Evolutionary conservation across 257 asterid genomes (phyloP), one percentile per base, ranked within the genome.

Genomic region (Fraxinus americana): DNA sequence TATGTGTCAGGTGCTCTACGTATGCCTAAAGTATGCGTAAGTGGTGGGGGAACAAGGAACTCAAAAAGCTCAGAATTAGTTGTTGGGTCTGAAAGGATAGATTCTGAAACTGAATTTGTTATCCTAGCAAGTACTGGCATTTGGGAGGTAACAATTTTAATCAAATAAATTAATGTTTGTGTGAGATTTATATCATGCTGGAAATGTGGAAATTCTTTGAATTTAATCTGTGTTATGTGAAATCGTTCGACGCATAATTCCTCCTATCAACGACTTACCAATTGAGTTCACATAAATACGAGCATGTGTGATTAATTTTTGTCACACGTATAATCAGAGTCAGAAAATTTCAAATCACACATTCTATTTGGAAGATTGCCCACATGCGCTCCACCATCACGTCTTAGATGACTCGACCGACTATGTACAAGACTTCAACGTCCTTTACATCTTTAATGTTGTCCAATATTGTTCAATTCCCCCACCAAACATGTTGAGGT

Each of bases 111-210:
- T 57, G 93, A 91, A 74, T 89, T 91, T 81, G 83, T 91, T 5
- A 91, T 91, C 79, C 86, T 91, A 54, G 96, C 84, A 14, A 87
- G 89, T 72, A 74, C 43, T 73, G 96, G 93, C 77, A 78, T 91
- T 70, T 91, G 96, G 96, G 90, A 86, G 92, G 93, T 91, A 87
- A 74, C 38, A 34, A 25, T 19, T 3, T n/a, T n/a, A 2, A 16
- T 34, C 13, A 39, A n/a, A 67, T 52, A 48, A 34, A 23, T 54
- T 19, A 19, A 54, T 54, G 65, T 54, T 16, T 17, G 65, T 54
- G 23, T 52, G 48, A 41, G 14, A 41, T 10, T 41, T 41, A 7
- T 11, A 10, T 54, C 25, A 54, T 21, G 29, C 23, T 59, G 67
- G 67, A n/a, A 8, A 59, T n/a, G 25, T 59, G 30, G 67, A 7